Evolutionary conservation across 2,329 filamentous ascomycete species (phyloP), one percentile per base, ranked within the genome.

Genomic region (Phyllosticta paracitricarpa): DNA sequence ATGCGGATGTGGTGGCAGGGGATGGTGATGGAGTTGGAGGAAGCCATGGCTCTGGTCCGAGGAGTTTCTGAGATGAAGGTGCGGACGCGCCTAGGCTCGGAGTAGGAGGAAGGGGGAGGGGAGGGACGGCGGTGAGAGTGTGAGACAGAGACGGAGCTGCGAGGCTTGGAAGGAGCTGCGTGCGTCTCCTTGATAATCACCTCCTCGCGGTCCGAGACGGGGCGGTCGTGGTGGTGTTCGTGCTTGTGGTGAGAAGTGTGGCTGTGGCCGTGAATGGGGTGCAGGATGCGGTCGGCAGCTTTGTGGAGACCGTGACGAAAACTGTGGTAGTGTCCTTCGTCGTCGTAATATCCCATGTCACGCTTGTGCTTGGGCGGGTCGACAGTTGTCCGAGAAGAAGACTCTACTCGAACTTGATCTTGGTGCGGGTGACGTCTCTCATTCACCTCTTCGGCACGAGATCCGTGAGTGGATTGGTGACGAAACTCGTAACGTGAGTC

Each of bases 1-100:
- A 97, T 89, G 82, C 94, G 94, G 82, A 99, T 93, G 84, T 97
- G 95, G 86, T 99, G 91, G 88, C 91, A 96, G 68, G 95, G 94
- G 78, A 99, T 97, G 75, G 92, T 93, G 77, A 97, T 92, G 70
- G 91, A 96, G 84, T 94, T 92, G 75, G 87, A 82, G 76, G 88
- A 84, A 72, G 74, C 65, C 73, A 75, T 75, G 66, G 70, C 73
- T 71, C 69, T 69, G 64, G 68, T 56, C 30, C 59, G 59, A 26
- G 48, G 48, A 26, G 56, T 30, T 22, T 56, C 57, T 4, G 57
- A 54, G 51, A 54, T 54, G 35, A 48, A n/a, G 17, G 28, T 56
- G 56, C 51, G 61, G 65, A 70, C 65, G 61, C 65, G 66, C 62
- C 68, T 65, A 57, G 68, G 66, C 63, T 65, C 62, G 58, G 57